Conservation (phyloP, 345 rosid genomes). For the Linum tenue region DNA sequence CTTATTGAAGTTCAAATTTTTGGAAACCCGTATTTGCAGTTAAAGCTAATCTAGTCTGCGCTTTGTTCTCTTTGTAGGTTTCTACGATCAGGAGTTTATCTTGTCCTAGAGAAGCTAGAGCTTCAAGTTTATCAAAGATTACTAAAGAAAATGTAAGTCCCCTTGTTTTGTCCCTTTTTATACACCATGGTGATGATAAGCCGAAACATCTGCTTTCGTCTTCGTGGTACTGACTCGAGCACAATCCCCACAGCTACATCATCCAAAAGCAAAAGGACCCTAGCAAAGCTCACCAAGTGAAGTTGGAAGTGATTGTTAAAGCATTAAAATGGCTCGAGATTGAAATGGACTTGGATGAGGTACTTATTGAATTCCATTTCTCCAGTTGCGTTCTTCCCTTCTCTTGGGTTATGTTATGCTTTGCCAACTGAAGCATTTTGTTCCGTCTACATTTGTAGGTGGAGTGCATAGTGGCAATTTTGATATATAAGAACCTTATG, state of each 20-base stretch:
- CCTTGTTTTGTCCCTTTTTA: background rate
- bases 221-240: background rate
- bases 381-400: too few species aligned
- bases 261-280: slow-evolving; percentile 80
- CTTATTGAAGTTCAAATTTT: background rate
- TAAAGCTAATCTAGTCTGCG: slow-evolving; percentile 1
- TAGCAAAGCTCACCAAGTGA: slow-evolving; percentile 88
- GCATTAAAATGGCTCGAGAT: slow-evolving; percentile 88
- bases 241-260: slow-evolving; percentile 44
- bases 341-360: slow-evolving; percentile 98
- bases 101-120: slow-evolving; percentile 93
- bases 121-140: slow-evolving; percentile 94
- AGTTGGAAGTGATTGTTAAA: slow-evolving; percentile 80
- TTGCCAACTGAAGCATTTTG: background rate
- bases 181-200: too few species aligned
- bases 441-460: slow-evolving; percentile 35
- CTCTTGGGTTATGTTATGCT: background rate
- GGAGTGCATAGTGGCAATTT: slow-evolving; percentile 83
- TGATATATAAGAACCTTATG: slow-evolving; percentile 77
- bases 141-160: slow-evolving; percentile 77
- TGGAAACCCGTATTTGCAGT: background rate
- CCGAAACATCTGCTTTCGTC: background rate
- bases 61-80: slow-evolving; percentile 33
- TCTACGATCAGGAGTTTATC: slow-evolving; percentile 90
- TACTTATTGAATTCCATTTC: slow-evolving; percentile 8